Evolutionary conservation across 106 monocot species (phyloP).

Genomic region (Dioscorea zingiberensis): DNA sequence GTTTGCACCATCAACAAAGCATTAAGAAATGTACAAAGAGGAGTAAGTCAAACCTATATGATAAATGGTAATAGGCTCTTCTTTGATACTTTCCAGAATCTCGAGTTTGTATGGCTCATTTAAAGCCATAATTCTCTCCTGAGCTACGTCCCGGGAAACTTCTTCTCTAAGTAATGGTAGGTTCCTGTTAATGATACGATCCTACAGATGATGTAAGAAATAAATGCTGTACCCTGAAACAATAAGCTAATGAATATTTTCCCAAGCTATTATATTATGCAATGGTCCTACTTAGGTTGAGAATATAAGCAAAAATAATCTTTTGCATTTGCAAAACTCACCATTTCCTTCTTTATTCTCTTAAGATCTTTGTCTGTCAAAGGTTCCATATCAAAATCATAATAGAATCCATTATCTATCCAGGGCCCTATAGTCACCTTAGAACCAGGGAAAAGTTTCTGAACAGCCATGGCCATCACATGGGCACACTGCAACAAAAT

Average conservation of each 20-base stretch:
- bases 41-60: conserved; percentile 57
- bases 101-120: conserved; percentile 97
- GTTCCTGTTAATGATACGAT: conserved; percentile 78
- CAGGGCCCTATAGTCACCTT: conserved; percentile 98
- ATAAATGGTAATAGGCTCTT: conserved; percentile 87
- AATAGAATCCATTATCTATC: conserved; percentile 97
- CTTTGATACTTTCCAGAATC: conserved; percentile 83
- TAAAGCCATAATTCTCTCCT: conserved; percentile 63
- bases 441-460: conserved; percentile 79
- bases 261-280: conserved; percentile 11
- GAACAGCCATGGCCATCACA: conserved; percentile 99
- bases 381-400: conserved; percentile 95
- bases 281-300: background rate
- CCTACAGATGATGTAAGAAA: conserved; percentile 94
- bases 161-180: conserved; percentile 91
- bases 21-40: background rate
- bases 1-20: background rate
- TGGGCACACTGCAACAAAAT: conserved; percentile 71
- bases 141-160: conserved; percentile 84
- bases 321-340: conserved; percentile 35
- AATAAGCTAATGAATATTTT: conserved; percentile 69
- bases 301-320: conserved; percentile 24
- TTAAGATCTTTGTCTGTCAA: conserved; percentile 87
- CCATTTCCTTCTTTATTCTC: conserved; percentile 96
- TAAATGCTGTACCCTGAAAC: conserved; percentile 78